Conservation (phyloP, 192 early-diverging fungal species). For the Coemansia sp. region DNA sequence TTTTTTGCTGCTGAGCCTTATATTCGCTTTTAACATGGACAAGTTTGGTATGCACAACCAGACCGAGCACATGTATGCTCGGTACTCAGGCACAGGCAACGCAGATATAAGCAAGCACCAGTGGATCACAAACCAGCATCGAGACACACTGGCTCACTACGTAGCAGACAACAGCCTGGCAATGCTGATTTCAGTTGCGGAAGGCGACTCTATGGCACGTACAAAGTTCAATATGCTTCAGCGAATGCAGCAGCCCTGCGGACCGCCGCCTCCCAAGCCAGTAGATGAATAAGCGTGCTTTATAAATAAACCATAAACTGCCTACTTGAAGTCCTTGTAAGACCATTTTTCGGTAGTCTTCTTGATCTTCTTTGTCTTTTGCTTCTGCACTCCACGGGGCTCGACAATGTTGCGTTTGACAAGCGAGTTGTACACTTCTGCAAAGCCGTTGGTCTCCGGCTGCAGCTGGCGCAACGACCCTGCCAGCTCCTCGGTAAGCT, state of each 20-base stretch:
- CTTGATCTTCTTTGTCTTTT: slow-evolving; percentile 13
- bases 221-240: slow-evolving; percentile 12
- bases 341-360: slow-evolving; percentile 49
- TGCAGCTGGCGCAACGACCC: slow-evolving; percentile 40
- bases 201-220: slow-evolving; percentile 32
- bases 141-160: slow-evolving; percentile 49
- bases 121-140: slow-evolving; percentile 52
- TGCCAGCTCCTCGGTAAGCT: slow-evolving; percentile 45
- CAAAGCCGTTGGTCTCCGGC: slow-evolving; percentile 41
- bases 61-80: slow-evolving; percentile 49
- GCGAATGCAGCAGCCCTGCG: slow-evolving; percentile 11
- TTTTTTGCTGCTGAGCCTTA: not conserved
- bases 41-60: slow-evolving; percentile 57
- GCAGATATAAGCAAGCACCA: slow-evolving; percentile 46
- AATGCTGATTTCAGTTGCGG: slow-evolving; percentile 38
- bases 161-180: slow-evolving; percentile 43
- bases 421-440: slow-evolving; percentile 36
- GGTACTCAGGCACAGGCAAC: slow-evolving; percentile 47
- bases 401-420: slow-evolving; percentile 48
- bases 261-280: slow-evolving; percentile 1
- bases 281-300: not conserved
- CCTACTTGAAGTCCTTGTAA: slow-evolving; percentile 44
- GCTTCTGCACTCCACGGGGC: slow-evolving; percentile 14
- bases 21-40: slow-evolving; percentile 21
- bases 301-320: not conserved